These are phyloP conservation scores for Arctostaphylos glauca DNA, from an alignment of 148 eudicot genomes.

Conservation along the genomic window DNA sequence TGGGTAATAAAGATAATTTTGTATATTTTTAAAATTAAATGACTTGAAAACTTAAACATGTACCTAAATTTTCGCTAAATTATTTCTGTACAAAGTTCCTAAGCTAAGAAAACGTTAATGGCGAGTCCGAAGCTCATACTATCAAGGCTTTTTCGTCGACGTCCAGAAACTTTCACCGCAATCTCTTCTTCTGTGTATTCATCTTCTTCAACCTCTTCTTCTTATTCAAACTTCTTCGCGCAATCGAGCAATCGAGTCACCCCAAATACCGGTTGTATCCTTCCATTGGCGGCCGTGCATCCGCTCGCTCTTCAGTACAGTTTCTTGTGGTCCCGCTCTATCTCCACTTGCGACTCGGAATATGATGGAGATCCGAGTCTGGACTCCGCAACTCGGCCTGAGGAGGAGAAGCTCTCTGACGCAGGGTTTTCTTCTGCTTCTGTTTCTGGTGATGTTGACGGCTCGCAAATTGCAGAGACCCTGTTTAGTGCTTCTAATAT, in stretches of 20 bases:
- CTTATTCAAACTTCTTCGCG: neutral
- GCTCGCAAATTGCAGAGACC: constrained; percentile 22
- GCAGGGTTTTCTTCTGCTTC: constrained; percentile 24
- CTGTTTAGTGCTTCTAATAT: neutral
- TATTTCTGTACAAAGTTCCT: too few species aligned
- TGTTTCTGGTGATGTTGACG: constrained; percentile 31
- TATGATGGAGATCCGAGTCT: constrained; percentile 11
- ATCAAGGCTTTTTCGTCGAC: constrained; percentile 21
- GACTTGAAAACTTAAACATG: too few species aligned
- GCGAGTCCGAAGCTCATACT: constrained; percentile 26
- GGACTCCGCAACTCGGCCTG: constrained; percentile 25
- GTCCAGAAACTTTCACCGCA: neutral
- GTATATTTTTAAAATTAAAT: too few species aligned
- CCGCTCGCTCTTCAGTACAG: neutral
- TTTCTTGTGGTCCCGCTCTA: constrained; percentile 27
- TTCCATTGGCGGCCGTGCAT: neutral
- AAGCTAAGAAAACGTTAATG: constrained; percentile 24
- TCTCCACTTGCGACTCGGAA: constrained; percentile 28
- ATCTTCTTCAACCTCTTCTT: neutral
- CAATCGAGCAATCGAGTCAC: neutral
- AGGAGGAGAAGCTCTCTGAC: constrained; percentile 29
- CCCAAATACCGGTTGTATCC: neutral
- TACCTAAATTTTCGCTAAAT: too few species aligned
- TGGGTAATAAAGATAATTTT: too few species aligned
- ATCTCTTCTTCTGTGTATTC: constrained; percentile 11